phyloP scores from a whole-genome alignment of 345 rosid genomes.

The Moricandia arvensis region DNA sequence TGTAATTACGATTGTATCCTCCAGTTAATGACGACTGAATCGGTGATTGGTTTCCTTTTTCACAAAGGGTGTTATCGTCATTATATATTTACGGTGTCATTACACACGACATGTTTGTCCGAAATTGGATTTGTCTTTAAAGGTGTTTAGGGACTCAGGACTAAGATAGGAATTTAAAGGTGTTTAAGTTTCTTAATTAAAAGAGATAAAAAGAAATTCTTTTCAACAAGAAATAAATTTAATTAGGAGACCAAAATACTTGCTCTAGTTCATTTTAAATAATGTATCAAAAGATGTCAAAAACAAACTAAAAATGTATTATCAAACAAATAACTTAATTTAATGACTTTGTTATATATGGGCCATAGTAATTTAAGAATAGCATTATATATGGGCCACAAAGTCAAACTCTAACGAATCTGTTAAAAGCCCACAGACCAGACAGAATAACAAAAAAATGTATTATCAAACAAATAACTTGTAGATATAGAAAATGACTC shows the following conservation, averaged over 20 bases:
- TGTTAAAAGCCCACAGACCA: background rate
- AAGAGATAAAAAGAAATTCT: background rate
- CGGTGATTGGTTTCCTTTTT: background rate
- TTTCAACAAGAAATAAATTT: background rate
- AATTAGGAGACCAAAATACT: background rate
- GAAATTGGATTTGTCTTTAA: background rate
- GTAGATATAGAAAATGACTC: too few species aligned
- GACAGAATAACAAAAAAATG: background rate
- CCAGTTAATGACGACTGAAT: background rate
- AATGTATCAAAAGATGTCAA: background rate
- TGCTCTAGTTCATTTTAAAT: background rate
- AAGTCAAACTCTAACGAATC: background rate
- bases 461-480: too few species aligned
- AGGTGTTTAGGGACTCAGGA: background rate
- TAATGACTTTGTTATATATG: too few species aligned
- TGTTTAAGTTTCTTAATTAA: background rate
- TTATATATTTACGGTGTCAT: background rate
- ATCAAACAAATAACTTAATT: too few species aligned
- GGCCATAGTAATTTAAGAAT: too few species aligned
- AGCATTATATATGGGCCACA: background rate
- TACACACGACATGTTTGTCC: conserved; percentile 1
- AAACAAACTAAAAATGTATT: background rate
- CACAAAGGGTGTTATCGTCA: conserved; percentile 2
- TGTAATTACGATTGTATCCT: background rate
- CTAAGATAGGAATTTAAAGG: background rate